Conservation (phyloP, 768 basidiomycete genomes). For the Russula dissimulans region DNA sequence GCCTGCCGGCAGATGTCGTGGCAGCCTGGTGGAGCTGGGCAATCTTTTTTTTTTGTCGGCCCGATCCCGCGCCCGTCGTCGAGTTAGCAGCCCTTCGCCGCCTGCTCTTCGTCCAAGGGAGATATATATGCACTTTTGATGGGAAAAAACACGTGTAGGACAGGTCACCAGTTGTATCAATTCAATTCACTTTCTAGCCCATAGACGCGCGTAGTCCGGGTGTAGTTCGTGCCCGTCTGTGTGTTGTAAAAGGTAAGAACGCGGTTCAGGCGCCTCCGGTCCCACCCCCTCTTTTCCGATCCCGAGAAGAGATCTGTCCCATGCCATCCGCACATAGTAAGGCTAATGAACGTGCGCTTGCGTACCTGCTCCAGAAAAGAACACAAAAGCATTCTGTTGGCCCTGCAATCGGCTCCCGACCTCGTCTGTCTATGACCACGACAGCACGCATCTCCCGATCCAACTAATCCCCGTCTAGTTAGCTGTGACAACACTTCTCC, state of each 20-base stretch:
- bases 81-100: background rate
- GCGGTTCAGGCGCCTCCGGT: background rate
- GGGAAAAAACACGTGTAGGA: background rate
- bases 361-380: background rate
- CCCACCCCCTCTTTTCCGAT: background rate
- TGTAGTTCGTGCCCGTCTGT: background rate
- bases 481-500: background rate
- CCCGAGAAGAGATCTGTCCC: background rate
- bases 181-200: background rate
- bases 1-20: background rate
- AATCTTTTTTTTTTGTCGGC: background rate
- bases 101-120: background rate
- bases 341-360: background rate
- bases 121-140: background rate
- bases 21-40: background rate
- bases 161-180: background rate
- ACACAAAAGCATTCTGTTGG: background rate
- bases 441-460: background rate
- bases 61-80: background rate
- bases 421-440: background rate
- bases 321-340: background rate
- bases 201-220: background rate
- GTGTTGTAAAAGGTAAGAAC: background rate
- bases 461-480: background rate
- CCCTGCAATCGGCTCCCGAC: background rate